Evolutionary conservation across 1,284 basidiomycete genomes (phyloP).

Genomic region (Cystobasidium sp.): DNA sequence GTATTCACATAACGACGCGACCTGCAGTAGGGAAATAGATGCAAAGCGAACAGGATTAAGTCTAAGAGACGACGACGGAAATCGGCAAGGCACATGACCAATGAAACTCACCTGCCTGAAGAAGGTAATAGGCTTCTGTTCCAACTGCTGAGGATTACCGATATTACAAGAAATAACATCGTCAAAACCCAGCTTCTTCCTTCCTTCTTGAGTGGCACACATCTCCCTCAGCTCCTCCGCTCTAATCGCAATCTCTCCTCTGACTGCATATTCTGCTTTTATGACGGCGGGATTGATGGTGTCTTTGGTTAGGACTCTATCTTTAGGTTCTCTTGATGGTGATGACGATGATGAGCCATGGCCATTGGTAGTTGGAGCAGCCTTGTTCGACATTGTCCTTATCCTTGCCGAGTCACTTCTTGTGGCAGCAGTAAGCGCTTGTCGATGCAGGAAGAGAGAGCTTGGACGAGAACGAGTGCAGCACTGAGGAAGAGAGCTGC

Average conservation of each 20-base stretch:
- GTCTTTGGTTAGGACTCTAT: slow-evolving; percentile 52
- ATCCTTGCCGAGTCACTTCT: too few species aligned
- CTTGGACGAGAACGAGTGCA: neutral
- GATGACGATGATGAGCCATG: neutral
- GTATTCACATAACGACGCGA: slow-evolving; percentile 89
- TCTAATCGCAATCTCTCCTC: slow-evolving; percentile 93
- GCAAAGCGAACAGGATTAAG: neutral
- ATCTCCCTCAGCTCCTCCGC: slow-evolving; percentile 79
- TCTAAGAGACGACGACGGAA: neutral
- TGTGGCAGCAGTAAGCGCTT: neutral
- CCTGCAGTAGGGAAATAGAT: slow-evolving; percentile 59
- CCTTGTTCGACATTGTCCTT: too few species aligned
- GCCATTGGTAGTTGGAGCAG: neutral
- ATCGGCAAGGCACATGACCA: slow-evolving; percentile 26
- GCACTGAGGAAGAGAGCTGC: neutral
- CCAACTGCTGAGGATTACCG: slow-evolving; percentile 95
- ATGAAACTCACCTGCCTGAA: slow-evolving; percentile 73
- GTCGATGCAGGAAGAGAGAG: too few species aligned
- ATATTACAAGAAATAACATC: slow-evolving; percentile 95
- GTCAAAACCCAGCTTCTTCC: slow-evolving; percentile 72
- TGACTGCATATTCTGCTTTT: slow-evolving; percentile 94
- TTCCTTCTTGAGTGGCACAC: slow-evolving; percentile 65
- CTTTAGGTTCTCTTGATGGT: neutral
- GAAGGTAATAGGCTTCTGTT: slow-evolving; percentile 93
- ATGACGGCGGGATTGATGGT: slow-evolving; percentile 76